These are phyloP conservation scores for Podila minutissima DNA, from an alignment of 192 early-diverging fungal genomes.

Conservation along the genomic window DNA sequence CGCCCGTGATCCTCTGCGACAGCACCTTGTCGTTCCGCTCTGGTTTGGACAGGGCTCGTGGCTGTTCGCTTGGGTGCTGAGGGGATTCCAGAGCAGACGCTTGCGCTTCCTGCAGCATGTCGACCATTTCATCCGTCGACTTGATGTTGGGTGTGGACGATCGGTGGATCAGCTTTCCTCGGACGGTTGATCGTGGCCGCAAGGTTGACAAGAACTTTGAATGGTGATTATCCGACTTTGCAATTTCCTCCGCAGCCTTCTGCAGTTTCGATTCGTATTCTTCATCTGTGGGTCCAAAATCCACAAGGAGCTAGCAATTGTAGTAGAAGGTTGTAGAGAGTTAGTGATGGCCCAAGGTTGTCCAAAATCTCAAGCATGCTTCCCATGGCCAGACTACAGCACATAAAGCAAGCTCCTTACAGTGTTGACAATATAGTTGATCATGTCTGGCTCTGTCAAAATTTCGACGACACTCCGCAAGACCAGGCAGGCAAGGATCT, in stretches of 20 bases:
- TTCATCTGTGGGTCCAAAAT: conserved; percentile 40
- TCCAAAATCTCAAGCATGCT: not conserved
- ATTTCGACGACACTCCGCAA: conserved; percentile 53
- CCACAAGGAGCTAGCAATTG: conserved; percentile 18
- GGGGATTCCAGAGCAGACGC: conserved; percentile 16
- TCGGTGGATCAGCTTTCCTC: conserved; percentile 14
- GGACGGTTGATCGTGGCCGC: conserved; percentile 3
- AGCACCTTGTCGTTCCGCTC: conserved; percentile 25
- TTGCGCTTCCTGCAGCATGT: conserved; percentile 42
- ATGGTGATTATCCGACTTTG: conserved; percentile 14
- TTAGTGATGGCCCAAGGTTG: not conserved
- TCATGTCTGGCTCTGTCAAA: conserved; percentile 60
- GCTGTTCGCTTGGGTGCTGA: not conserved
- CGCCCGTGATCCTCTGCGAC: conserved; percentile 6
- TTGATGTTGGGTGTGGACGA: conserved; percentile 50
- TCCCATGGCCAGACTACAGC: no score
- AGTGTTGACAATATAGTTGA: conserved; percentile 62
- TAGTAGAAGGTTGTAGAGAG: not conserved
- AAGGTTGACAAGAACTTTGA: conserved; percentile 28
- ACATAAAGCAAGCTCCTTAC: conserved; percentile 22
- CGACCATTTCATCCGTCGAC: conserved; percentile 41
- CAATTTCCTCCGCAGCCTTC: conserved; percentile 44
- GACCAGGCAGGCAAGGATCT: conserved; percentile 57
- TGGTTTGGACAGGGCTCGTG: conserved; percentile 4
- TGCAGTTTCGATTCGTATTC: conserved; percentile 38